Conservation (phyloP, 163 green algal genomes). For the Chlamydomonas reinhardtii region DNA sequence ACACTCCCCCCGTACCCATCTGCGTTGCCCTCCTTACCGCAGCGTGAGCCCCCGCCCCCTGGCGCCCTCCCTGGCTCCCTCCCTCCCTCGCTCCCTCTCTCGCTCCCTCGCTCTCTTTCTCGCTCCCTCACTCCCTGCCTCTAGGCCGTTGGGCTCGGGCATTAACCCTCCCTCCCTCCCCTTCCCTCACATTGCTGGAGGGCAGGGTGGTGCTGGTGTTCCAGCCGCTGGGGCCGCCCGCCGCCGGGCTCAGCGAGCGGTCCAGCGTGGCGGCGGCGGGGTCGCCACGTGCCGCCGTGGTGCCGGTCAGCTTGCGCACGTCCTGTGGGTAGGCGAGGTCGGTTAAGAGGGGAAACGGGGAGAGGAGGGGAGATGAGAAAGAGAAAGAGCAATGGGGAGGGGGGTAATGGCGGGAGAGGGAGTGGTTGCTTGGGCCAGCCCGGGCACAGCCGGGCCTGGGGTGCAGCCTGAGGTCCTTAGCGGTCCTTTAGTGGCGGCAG, state of each 20-base stretch:
- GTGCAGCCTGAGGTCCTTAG: no score
- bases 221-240: slow-evolving; percentile 6
- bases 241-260: neutral
- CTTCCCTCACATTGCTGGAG: neutral
- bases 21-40: no score
- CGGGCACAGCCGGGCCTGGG: no score
- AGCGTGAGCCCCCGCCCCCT: no score
- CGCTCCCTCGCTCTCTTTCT: neutral
- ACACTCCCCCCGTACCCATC: neutral
- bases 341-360: neutral
- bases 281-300: slow-evolving; percentile 6
- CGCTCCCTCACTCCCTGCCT: neutral
- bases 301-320: slow-evolving; percentile 34
- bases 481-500: no score
- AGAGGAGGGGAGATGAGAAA: neutral
- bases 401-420: neutral
- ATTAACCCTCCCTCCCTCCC: neutral
- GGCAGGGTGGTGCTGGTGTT: slow-evolving; percentile 18
- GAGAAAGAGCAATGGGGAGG: no score
- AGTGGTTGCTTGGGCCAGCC: no score
- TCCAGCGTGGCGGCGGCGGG: neutral
- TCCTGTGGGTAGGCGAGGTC: neutral
- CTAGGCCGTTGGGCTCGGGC: no score
- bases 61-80: no score
- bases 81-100: neutral